Conservation (phyloP, 2,329 filamentous ascomycete genomes). For the Colletotrichum lentis region DNA sequence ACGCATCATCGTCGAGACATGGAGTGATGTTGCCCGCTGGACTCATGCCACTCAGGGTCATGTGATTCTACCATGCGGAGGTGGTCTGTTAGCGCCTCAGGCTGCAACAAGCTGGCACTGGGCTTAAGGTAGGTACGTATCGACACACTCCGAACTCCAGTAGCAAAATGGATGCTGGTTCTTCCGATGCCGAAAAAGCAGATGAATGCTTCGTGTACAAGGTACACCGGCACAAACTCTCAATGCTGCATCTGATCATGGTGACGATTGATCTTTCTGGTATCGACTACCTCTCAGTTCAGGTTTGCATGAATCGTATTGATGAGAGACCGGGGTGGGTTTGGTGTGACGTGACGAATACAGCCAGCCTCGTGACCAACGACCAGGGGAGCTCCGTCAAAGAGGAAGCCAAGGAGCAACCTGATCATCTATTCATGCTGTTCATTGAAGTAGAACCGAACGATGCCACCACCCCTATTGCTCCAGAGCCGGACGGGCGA, state of each 20-base stretch:
- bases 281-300: slow-evolving; percentile 14
- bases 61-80: slow-evolving; percentile 24
- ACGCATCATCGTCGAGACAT: slow-evolving; percentile 23
- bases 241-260: not conserved
- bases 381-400: slow-evolving; percentile 12
- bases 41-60: slow-evolving; percentile 30
- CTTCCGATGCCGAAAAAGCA: not conserved
- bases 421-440: not conserved
- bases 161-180: not conserved
- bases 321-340: not conserved
- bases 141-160: not conserved
- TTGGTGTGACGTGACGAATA: slow-evolving; percentile 27
- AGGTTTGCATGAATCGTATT: slow-evolving; percentile 11
- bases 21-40: slow-evolving; percentile 16
- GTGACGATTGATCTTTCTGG: slow-evolving; percentile 4
- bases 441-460: not conserved
- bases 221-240: not conserved
- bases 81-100: not conserved
- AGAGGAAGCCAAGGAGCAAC: not conserved
- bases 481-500: not conserved
- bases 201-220: not conserved
- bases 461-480: slow-evolving; percentile 5
- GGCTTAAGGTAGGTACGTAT: slow-evolving; percentile 14
- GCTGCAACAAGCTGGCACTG: not conserved
- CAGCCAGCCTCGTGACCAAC: slow-evolving; percentile 31